Conservation (phyloP, 169 alveolate species). For the Plasmodium sp. region DNA sequence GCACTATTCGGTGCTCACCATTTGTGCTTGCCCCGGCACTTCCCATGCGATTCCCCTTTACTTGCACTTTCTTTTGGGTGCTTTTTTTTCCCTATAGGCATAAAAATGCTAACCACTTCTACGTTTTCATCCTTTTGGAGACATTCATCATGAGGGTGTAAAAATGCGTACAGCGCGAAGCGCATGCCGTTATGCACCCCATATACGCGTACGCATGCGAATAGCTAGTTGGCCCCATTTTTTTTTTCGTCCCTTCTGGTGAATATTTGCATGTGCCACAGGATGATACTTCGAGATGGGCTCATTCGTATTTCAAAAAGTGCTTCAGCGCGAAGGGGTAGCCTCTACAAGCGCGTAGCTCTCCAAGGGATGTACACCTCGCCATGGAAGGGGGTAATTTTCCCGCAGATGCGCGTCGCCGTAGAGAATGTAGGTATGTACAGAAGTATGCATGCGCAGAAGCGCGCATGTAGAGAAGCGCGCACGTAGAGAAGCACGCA, state of each 20-base stretch:
- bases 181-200: neutral
- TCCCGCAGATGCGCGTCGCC: neutral
- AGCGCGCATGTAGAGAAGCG: too few relatives aligned
- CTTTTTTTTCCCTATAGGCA: neutral
- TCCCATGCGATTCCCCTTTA: neutral
- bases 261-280: neutral
- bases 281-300: neutral
- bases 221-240: neutral
- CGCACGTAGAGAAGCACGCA: too few relatives aligned
- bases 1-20: neutral
- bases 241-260: neutral
- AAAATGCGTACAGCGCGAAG: neutral
- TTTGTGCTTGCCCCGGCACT: neutral
- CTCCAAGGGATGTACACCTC: neutral
- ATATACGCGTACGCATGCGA: neutral
- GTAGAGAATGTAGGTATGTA: neutral
- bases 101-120: neutral
- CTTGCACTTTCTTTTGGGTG: neutral
- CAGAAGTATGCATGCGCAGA: neutral
- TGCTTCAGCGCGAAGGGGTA: neutral
- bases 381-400: neutral
- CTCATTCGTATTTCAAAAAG: neutral
- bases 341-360: neutral
- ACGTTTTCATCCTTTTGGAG: neutral
- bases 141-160: neutral